Evolutionary conservation across 139 green algal genomes (phyloP).

Genomic region (Coelastrella sp.): DNA sequence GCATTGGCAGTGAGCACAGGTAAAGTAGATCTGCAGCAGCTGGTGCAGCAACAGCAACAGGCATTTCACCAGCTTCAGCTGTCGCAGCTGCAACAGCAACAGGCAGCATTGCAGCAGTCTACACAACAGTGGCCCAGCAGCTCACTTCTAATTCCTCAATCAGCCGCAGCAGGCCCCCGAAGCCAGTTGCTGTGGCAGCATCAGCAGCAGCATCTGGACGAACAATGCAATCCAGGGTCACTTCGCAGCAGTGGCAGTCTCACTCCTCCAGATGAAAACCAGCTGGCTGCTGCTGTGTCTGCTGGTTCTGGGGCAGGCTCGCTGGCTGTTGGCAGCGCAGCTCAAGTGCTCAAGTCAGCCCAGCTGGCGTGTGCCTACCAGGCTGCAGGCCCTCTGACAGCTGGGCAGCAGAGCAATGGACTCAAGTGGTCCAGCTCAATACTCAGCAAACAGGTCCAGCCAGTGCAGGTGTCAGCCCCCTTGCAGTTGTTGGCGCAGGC

Average conservation of each 20-base stretch:
- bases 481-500: background rate
- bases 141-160: background rate
- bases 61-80: constrained; percentile 21
- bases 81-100: constrained; percentile 30
- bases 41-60: constrained; percentile 16
- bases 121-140: background rate
- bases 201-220: constrained; percentile 11
- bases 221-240: background rate
- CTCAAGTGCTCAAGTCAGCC: background rate
- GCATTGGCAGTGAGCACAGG: background rate
- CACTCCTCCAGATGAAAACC: background rate
- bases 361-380: background rate
- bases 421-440: constrained; percentile 41
- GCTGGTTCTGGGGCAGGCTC: background rate
- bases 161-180: background rate
- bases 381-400: background rate
- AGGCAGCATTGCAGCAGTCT: background rate
- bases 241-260: constrained; percentile 34
- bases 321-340: background rate
- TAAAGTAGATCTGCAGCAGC: constrained; percentile 15
- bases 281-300: background rate
- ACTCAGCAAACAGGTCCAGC: constrained; percentile 21
- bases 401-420: background rate
- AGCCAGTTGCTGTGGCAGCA: constrained; percentile 24
- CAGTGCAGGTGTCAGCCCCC: background rate